Evolutionary conservation across 75 land plant genomes (phyloP), one percentile per base, ranked within the genome.

Genomic region (Picea glauca): DNA sequence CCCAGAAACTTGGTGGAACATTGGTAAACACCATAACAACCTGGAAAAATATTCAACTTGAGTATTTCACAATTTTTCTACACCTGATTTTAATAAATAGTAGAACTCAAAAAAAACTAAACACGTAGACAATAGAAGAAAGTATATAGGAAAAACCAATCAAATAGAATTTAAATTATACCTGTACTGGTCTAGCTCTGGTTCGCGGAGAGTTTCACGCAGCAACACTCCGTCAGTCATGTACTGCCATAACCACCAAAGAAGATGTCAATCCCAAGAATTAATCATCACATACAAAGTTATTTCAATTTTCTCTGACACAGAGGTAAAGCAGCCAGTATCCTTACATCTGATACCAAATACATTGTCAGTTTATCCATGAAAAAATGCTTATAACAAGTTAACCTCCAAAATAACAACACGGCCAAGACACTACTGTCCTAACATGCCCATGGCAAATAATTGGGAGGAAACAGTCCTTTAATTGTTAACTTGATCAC

Each of bases 171-270:
- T 77, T 35, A 4, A 35, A 35, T 62, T 79, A 65, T 88, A 96
- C 99, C 99, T 88, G 80, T 96, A 96, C 62, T 91, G 96, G 58
- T 96, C 99, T 78, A 96, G 99, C 76, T 96, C 99, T 77, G 99
- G 78, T 79, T 96, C 99, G 77, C 96, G 94, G 70, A 96, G 76
- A 31, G 99, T 96, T 80, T 96, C 99, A 11, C 99, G 93, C 59
- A 96, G 82, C 79, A 96, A 95, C 38, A 96, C 99, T 54, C 99
- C 99, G 84, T 96, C 99, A 50, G 99, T 96, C 99, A 96, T 96
- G 62, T 96, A 96, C 99, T 96, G 98, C 74, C 33, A 79, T 4
- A 63, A 77, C 14, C 66, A 77, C 21, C 18, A 58, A 50, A 72
- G 18, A 66, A 80, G 9, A 18, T 33, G 17, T 20, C 40, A 67